A percentile compares a stretch with the other conserved stretches of the same genome.
These are phyloP conservation scores for Ogataea pini DNA, from an alignment of 805 yeast genomes.

Conservation along the genomic window DNA sequence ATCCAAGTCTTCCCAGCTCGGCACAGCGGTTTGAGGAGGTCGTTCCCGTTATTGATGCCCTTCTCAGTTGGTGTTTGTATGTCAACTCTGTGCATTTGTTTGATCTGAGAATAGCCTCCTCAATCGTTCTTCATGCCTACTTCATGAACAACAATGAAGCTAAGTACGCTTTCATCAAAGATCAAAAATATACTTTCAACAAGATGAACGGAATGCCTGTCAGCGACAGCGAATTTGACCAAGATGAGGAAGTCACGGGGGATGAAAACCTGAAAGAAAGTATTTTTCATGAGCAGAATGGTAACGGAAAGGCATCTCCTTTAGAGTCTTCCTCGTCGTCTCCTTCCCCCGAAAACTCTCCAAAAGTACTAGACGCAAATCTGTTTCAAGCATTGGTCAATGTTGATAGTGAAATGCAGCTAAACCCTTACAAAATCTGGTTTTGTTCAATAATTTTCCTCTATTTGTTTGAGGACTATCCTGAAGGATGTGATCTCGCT, in stretches of 20 bases:
- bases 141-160: constrained; percentile 64
- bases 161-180: constrained; percentile 60
- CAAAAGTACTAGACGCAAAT: constrained; percentile 50
- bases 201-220: constrained; percentile 26
- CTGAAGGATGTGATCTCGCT: constrained; percentile 49
- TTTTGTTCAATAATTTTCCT: constrained; percentile 71
- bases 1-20: constrained; percentile 48
- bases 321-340: constrained; percentile 9
- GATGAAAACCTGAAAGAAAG: constrained; percentile 6
- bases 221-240: constrained; percentile 14
- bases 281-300: not conserved
- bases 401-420: constrained; percentile 66
- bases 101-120: constrained; percentile 76
- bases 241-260: constrained; percentile 1
- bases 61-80: constrained; percentile 79
- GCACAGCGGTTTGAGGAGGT: constrained; percentile 37
- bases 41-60: constrained; percentile 71
- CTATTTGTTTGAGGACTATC: constrained; percentile 57
- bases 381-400: constrained; percentile 71
- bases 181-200: constrained; percentile 56
- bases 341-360: constrained; percentile 15
- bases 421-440: constrained; percentile 89
- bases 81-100: constrained; percentile 83
- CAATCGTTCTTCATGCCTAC: constrained; percentile 64
- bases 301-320: not conserved